Conservation (phyloP, 75 land plant species). For the Selaginella moellendorffii region DNA sequence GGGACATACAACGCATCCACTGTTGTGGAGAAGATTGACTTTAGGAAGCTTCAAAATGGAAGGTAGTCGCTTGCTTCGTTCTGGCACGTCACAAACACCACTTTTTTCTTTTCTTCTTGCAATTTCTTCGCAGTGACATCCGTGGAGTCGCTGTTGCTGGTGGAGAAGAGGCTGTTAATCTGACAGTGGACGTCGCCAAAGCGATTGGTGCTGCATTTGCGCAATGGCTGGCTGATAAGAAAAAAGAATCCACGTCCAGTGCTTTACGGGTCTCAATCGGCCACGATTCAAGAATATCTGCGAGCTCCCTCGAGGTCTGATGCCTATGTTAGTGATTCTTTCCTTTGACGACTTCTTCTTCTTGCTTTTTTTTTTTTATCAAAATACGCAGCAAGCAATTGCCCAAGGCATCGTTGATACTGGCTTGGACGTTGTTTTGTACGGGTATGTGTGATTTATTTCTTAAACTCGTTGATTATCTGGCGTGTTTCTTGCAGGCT, state of each 20-base stretch:
- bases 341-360: not conserved
- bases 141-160: slow-evolving; percentile 91
- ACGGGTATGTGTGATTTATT: slow-evolving; percentile 48
- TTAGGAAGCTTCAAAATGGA: slow-evolving; percentile 94
- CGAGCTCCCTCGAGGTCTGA: slow-evolving; percentile 52
- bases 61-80: slow-evolving; percentile 26
- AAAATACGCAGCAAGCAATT: slow-evolving; percentile 85
- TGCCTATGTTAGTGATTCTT: not conserved
- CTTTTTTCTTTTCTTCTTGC: not conserved
- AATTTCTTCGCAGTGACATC: slow-evolving; percentile 56
- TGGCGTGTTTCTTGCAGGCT: slow-evolving; percentile 33
- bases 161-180: slow-evolving; percentile 84
- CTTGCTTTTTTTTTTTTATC: not conserved
- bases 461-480: not conserved
- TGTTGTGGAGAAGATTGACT: slow-evolving; percentile 37
- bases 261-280: slow-evolving; percentile 66
- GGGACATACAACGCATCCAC: no score
- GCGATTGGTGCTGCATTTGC: slow-evolving; percentile 93
- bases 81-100: not conserved
- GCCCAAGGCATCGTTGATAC: slow-evolving; percentile 67
- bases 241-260: slow-evolving; percentile 38
- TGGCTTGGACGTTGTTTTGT: slow-evolving; percentile 74
- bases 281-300: slow-evolving; percentile 90
- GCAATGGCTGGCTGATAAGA: slow-evolving; percentile 64
- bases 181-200: slow-evolving; percentile 72